Evolutionary conservation across 768 basidiomycete species (phyloP), one percentile per base, ranked within the genome.

Genomic region (Wakefieldia striispora): DNA sequence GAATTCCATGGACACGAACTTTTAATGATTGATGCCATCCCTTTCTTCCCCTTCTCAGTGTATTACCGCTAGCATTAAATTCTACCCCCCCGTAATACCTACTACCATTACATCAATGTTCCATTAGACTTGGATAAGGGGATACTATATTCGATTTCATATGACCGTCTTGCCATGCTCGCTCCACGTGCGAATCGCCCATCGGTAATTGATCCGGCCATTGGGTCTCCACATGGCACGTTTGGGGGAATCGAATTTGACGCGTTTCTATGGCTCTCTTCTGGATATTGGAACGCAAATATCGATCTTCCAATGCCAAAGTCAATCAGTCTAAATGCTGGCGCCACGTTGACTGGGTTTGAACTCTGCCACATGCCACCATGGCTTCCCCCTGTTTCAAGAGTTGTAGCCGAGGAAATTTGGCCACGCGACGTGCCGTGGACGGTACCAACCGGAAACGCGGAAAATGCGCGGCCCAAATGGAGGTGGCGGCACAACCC

Each of bases 301-400:
- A 41, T 43, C 24, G 59, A 50, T 63, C 53, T 42, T 21, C 26
- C 38, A 36, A 37, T 50, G 51, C 44, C 54, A 54, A 61, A 64
- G 60, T 51, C 52, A 61, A 61, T 54, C 58, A 45, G 46, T 53
- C 43, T 49, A 58, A 59, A 63, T 49, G 50, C 59, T 49, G 47
- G 54, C 38, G 47, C 49, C 49, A 51, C 50, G 50, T 58, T 40
- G 45, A 40, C 62, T 50, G 55, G 58, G 50, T 56, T 59, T 61
- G 19, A 57, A 60, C 42, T 43, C 42, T 10, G 23, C 23, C 17
- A 44, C 37, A 34, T 34, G 17, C 40, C n/a, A 33, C 23, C 56
- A 40, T 33, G 34, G 36, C 36, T 40, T 29, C 29, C 33, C 62
- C 61, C 62, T 64, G 61, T 62, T 62, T 64, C 62, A 61, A 40